A percentile compares a stretch with the other conserved stretches of the same genome.
These are phyloP conservation scores for Diaporthe velutina DNA, from an alignment of 2,329 filamentous ascomycete genomes.

Conservation along the genomic window DNA sequence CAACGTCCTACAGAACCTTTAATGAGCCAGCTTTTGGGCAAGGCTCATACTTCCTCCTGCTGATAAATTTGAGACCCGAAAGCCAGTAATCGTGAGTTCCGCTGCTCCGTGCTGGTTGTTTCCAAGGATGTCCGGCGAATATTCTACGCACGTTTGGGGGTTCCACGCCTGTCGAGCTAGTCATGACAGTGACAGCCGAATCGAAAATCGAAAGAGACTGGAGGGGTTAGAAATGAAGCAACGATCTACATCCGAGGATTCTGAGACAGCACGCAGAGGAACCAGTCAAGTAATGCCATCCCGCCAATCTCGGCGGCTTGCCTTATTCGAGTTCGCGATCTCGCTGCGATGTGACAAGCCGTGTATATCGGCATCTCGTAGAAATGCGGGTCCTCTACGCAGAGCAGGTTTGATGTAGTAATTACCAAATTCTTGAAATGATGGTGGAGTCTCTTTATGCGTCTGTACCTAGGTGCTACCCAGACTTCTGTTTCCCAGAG, in stretches of 20 bases:
- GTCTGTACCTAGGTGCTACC: not conserved
- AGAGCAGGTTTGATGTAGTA: too few species aligned
- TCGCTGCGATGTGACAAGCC: not conserved
- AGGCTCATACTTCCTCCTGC: not conserved
- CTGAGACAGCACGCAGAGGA: not conserved
- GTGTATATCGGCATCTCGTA: not conserved
- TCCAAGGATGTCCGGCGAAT: not conserved
- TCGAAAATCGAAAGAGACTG: slow-evolving; percentile 6
- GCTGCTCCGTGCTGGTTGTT: not conserved
- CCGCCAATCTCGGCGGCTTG: not conserved
- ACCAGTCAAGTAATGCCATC: too few species aligned
- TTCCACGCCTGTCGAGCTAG: not conserved
- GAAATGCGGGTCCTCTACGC: not conserved
- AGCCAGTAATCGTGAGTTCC: not conserved
- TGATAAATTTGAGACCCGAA: not conserved
- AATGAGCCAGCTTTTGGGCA: not conserved
- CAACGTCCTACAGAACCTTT: not conserved
- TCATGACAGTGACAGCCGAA: slow-evolving; percentile 7
- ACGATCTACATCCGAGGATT: not conserved
- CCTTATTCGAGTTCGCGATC: not conserved
- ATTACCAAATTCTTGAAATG: not conserved
- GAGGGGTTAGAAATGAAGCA: not conserved
- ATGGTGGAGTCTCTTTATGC: not conserved
- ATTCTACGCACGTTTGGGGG: not conserved
- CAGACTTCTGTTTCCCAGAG: not conserved